Evolutionary conservation across 805 yeast species (phyloP).

Genomic region (Teunomyces stri): DNA sequence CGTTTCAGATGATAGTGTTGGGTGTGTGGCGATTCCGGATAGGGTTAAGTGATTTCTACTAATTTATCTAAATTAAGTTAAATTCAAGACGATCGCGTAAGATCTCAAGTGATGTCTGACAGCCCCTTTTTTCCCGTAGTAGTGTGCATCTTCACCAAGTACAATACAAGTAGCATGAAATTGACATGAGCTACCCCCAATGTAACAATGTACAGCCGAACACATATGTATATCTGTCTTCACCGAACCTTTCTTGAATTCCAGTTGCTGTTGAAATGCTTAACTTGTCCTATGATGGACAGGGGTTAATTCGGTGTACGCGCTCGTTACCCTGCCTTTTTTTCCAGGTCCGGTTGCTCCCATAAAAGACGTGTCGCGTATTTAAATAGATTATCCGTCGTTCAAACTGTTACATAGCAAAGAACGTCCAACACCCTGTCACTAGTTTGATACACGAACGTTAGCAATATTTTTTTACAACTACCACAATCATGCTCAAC

Average conservation of each 20-base stretch:
- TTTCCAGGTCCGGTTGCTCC: slow-evolving; percentile 1
- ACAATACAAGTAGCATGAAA: not conserved
- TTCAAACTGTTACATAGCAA: not conserved
- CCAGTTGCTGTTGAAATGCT: not conserved
- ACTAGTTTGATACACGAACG: not conserved
- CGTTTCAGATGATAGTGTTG: no score
- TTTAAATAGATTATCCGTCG: not conserved
- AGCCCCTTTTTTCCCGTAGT: not conserved
- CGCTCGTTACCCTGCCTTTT: not conserved
- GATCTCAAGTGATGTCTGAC: not conserved
- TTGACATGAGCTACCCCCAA: no score
- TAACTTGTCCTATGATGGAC: not conserved
- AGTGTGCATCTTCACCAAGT: not conserved
- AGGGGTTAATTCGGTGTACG: not conserved
- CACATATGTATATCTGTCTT: not conserved
- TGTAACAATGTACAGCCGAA: not conserved
- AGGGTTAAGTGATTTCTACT: not conserved
- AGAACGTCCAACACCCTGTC: not conserved
- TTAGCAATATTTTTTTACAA: not conserved
- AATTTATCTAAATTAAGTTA: not conserved
- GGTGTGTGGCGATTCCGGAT: not conserved
- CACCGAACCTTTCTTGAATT: not conserved
- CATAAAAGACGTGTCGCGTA: not conserved
- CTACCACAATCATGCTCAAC: slow-evolving; percentile 20
- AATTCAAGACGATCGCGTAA: not conserved